Evolutionary conservation across 106 monocot genomes (phyloP).

Genomic region (Acorus calamus): DNA sequence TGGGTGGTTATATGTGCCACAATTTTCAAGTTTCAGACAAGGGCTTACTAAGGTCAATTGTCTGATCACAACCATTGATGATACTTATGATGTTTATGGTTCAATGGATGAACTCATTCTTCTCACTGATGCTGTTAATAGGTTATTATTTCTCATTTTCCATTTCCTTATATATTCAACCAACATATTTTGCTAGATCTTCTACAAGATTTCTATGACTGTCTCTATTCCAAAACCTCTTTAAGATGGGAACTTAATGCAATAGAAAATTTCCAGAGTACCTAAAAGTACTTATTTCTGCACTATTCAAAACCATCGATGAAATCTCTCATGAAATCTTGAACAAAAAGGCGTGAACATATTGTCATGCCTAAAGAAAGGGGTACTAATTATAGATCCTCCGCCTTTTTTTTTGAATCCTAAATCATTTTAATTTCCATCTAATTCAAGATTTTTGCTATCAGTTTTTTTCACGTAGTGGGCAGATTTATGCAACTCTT

Average conservation of each 20-base stretch:
- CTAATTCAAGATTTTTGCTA: too few species aligned
- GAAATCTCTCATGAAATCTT: too few species aligned
- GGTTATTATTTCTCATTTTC: constrained; percentile 10
- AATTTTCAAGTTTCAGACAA: constrained; percentile 10
- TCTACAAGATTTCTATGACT: neutral
- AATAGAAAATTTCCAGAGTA: constrained; percentile 14
- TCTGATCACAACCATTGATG: constrained; percentile 31
- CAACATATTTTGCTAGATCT: neutral
- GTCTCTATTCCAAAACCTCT: neutral
- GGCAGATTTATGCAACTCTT: too few species aligned
- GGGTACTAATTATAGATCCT: too few species aligned
- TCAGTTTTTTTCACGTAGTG: too few species aligned
- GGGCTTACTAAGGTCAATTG: constrained; percentile 9
- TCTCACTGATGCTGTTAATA: constrained; percentile 38
- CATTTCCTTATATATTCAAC: neutral
- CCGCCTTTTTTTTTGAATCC: too few species aligned
- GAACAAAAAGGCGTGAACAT: too few species aligned
- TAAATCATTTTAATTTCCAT: too few species aligned
- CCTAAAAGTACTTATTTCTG: constrained; percentile 15
- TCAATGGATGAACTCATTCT: constrained; percentile 37
- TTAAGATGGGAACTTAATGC: constrained; percentile 22
- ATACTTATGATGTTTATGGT: constrained; percentile 61
- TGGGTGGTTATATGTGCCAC: constrained; percentile 8
- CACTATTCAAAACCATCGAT: constrained; percentile 14
- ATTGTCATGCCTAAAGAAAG: too few species aligned